These are phyloP conservation scores for barley (Hordeum vulgare) DNA, from an alignment of 176 grass and related monocot species.

Conservation along the genomic window MorexV3_pseudomolecules_assembly NC_058519.1:410385017-410385516, in stretches of 20 bases:
- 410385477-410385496: not conserved
- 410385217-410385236: not conserved
- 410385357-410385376: not conserved
- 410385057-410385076: not conserved
- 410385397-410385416: not conserved
- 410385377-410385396: not conserved
- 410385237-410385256: not conserved
- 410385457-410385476: not conserved
- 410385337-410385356: not conserved
- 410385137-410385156: not conserved
- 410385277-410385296: too few relatives aligned
- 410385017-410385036: conserved; percentile 4
- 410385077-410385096: not conserved
- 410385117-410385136: not conserved
- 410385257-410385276: not conserved
- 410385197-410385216: not conserved
- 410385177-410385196: not conserved
- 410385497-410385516: not conserved
- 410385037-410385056: not conserved
- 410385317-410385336: not conserved
- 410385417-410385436: not conserved
- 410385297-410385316: not conserved
- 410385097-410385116: not conserved
- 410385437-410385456: not conserved
- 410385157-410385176: not conserved